Evolutionary conservation across 202 grass and related monocot species (phyloP), one percentile per base, ranked within the genome.

Genomic region (Carex sylvatica): DNA sequence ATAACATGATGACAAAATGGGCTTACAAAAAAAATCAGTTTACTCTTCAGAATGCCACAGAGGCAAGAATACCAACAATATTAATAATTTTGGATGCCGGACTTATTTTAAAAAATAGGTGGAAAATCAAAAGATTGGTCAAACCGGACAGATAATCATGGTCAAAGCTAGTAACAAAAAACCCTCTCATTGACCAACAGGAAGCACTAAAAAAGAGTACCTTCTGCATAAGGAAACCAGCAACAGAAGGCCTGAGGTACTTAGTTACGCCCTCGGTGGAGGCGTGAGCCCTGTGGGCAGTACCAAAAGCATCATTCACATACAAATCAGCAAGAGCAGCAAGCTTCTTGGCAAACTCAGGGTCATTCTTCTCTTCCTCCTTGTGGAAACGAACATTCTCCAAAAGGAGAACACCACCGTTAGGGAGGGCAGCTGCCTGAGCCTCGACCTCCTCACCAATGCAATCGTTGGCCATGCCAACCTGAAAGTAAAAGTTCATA

Each of bases 141-240:
- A 5, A 36, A 49, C 9, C 0, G 11, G 3, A 12, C 46, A 49
- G 10, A 49, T 49, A 49, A 13, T 49, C 46, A 13, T 49, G 11
- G 46, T 3, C 10, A 49, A 49, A 47, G 7, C 35, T 26, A 42
- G 35, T 1, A 58, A 58, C 0, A 4, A 38, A 68, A 10, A 68
- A 36, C 3, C 18, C 35, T 42, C 16, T 44, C 16, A 2, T 44
- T 7, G 15, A 20, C 4, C 38, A 44, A 66, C 13, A 12, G 20
- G 5, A 18, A 31, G 33, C 16, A 47, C 7, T 30, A 55, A 59
- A 38, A 53, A 28, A 2, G 10, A 74, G 31, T 88, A 97, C 94
- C 94, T 94, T 97, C 88, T 97, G 92, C 94, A 97, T 94, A 68
- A 97, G 94, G 92, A 94, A 94, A 8, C 94, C 94, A 79, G 92